Evolutionary conservation across 495 filamentous ascomycete species (phyloP).

Genomic region (Chlorociboria aeruginascens): DNA sequence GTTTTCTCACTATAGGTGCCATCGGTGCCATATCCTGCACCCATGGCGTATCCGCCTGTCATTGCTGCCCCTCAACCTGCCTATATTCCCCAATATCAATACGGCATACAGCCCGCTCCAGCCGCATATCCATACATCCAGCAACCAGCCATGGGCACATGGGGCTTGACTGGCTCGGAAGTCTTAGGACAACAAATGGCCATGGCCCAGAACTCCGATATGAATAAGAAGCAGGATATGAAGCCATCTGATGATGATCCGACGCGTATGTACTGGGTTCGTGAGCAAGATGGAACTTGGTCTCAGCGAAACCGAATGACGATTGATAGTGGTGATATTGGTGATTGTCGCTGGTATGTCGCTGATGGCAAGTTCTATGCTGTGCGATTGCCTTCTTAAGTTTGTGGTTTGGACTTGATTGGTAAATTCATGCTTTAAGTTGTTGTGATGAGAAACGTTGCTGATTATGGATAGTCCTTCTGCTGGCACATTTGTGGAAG

Average conservation of each 20-base stretch:
- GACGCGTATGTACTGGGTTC: conserved; percentile 36
- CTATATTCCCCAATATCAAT: background rate
- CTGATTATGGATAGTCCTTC: too few relatives aligned
- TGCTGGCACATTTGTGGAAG: background rate
- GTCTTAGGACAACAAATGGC: conserved; percentile 10
- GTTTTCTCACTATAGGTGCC: background rate
- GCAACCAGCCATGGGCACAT: conserved; percentile 8
- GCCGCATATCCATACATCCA: background rate
- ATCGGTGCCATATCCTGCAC: background rate
- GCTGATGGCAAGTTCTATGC: conserved; percentile 37
- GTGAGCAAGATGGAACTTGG: conserved; percentile 36
- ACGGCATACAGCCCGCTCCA: background rate
- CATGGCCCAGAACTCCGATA: conserved; percentile 25
- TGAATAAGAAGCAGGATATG: conserved; percentile 37
- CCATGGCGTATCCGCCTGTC: background rate
- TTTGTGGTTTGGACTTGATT: background rate
- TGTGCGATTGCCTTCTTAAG: conserved; percentile 20
- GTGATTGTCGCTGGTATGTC: conserved; percentile 36
- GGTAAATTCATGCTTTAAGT: background rate
- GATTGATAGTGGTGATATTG: conserved; percentile 33
- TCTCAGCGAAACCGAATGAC: conserved; percentile 32
- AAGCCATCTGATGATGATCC: conserved; percentile 38
- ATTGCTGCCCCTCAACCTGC: background rate
- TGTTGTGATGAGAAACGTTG: background rate
- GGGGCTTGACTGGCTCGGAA: conserved; percentile 12